Base-by-base conservation (phyloP, 192 early-diverging fungal species). In the Borealophlyctis nickersoniae region DNA sequence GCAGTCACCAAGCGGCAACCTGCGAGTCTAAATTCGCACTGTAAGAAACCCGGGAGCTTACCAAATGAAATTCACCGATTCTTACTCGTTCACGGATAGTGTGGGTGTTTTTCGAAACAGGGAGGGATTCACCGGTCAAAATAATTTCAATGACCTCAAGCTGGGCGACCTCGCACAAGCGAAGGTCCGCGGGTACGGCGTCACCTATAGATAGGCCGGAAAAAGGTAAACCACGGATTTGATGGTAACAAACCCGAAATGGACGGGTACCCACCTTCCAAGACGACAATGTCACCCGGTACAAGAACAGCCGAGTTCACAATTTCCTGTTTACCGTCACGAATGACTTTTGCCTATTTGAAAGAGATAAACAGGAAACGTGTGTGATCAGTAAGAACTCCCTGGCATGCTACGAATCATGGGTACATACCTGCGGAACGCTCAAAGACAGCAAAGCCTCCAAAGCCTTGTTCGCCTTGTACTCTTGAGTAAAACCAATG, bases 101-200 rank as follows among this genome's bases (percentile, higher is more conserved):
- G 24, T 77, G 81, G 50, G 76, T 67, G 36, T 78, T 75, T 70
- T 98, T 98, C 56, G 86, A 71, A 27, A 93, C 86, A 22, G 90
- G 87, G 29, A 98, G 72, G 9, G 88, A 82, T 73, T 98, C 95
- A 66, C 95, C 95, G 0, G 95, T 98, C 33, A 98, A 73, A 49
- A 98, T 81, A 11, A 92, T 87, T 79, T 98, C 95, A 62, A 95
- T 88, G 9, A 94, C 80, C 62, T 96, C 93, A 60, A 96, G 84
- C 76, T 98, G 93, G 50, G 92, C 87, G 14, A 86, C 79, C 56
- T 93, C 83, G 62, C 74, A 80, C 9, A 98, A 76, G 55, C 95
- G 91, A 50, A 89, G 83, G 67, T 96, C 95, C 24, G 95, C 95
- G 33, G 91, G 92, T 39, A 96, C 82, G 16, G 92, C 92, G 69